Percentiles rank a stretch among this genome's conserved stretches.
These are phyloP conservation scores for Populus hybrid DNA, from an alignment of 441 rosid genomes.

Conservation along the genomic window DNA sequence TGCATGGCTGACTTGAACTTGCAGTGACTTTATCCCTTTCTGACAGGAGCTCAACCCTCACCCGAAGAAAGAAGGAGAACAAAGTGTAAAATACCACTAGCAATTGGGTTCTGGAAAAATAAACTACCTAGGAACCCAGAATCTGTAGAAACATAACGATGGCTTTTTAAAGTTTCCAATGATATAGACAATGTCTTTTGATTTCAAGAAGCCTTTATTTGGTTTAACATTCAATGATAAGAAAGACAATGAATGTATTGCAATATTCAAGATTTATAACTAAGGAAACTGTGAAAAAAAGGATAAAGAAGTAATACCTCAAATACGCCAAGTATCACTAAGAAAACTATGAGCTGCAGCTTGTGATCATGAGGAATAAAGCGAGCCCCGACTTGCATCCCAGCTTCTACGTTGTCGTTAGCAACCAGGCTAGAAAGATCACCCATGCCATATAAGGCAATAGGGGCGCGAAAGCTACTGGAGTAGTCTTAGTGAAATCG, in stretches of 20 bases:
- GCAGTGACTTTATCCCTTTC: constrained; percentile 27
- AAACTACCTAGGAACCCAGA: neutral
- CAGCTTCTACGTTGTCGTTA: neutral
- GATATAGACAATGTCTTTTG: neutral
- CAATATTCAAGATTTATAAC: neutral
- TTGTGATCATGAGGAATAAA: constrained; percentile 32
- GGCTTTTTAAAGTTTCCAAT: neutral
- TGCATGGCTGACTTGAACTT: constrained; percentile 30
- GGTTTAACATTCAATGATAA: neutral
- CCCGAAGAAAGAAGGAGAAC: too few species aligned
- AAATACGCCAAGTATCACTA: constrained; percentile 44
- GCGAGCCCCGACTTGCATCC: constrained; percentile 6
- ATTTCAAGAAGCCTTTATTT: too few species aligned
- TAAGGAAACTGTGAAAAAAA: too few species aligned
- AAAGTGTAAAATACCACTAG: too few species aligned
- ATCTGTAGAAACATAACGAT: neutral
- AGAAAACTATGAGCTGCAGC: constrained; percentile 33
- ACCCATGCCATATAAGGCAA: neutral
- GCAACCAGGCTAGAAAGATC: constrained; percentile 6
- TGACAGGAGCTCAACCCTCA: constrained; percentile 32
- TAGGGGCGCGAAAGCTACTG: too few species aligned
- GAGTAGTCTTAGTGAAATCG: too few species aligned
- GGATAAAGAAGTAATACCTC: constrained; percentile 19
- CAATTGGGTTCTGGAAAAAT: neutral
- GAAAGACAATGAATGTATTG: neutral